Evolutionary conservation across 139 green algal species (phyloP).

Genomic region (Coelastrella sp.): DNA sequence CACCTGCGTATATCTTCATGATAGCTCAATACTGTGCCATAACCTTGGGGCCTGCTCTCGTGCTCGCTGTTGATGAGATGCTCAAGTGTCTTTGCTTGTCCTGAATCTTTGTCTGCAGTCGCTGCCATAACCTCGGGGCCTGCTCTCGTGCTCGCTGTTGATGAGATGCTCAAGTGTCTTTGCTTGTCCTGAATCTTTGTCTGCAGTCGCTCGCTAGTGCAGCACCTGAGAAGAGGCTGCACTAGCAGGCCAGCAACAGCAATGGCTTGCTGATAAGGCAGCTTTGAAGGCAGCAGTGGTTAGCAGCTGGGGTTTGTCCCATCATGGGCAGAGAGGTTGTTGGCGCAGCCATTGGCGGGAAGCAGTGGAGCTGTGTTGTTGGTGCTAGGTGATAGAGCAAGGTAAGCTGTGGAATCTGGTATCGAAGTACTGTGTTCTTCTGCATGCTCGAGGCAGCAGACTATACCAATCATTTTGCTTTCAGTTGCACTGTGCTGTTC

Average conservation of each 20-base stretch:
- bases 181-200: not conserved
- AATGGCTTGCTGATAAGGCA: slow-evolving; percentile 58
- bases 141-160: no score
- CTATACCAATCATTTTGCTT: not conserved
- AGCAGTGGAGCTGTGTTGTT: slow-evolving; percentile 59
- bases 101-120: not conserved
- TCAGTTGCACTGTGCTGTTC: not conserved
- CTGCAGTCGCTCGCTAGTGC: not conserved
- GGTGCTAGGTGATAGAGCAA: slow-evolving; percentile 70
- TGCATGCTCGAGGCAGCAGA: not conserved
- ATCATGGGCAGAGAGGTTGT: slow-evolving; percentile 46
- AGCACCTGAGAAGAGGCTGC: not conserved
- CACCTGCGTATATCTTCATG: no score
- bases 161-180: no score
- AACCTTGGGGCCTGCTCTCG: no score
- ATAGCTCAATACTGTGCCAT: no score
- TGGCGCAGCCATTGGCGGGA: slow-evolving; percentile 48
- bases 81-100: no score
- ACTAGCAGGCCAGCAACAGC: not conserved
- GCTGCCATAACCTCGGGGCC: no score
- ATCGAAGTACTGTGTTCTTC: not conserved
- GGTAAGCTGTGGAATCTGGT: slow-evolving; percentile 11
- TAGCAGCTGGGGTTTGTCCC: slow-evolving; percentile 45
- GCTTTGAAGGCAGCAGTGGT: slow-evolving; percentile 45
- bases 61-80: no score